These are phyloP conservation scores for Paspalum vaginatum DNA, from an alignment of 176 grass and related monocot genomes.

Conservation along the genomic window DNA sequence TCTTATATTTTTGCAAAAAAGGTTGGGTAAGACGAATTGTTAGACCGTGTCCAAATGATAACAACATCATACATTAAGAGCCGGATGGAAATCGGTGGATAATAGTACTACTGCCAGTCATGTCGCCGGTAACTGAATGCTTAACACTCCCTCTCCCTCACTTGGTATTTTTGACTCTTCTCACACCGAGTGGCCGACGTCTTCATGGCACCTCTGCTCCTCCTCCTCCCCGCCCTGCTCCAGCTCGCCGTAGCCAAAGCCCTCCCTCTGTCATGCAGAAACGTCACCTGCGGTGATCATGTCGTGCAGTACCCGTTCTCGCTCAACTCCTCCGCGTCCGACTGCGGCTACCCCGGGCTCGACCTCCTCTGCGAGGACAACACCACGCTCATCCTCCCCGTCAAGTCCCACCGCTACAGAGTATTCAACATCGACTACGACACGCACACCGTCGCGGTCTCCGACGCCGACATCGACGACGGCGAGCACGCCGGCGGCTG, in stretches of 20 bases:
- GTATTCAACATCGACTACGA: conserved; percentile 31
- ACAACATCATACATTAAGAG: too few relatives aligned
- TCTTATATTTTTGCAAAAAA: too few relatives aligned
- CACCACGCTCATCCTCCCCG: conserved; percentile 33
- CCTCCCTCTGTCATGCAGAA: neutral
- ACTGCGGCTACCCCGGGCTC: conserved; percentile 47
- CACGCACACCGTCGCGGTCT: conserved; percentile 25
- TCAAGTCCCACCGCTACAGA: conserved; percentile 37
- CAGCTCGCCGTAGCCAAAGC: neutral
- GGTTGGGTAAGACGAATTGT: too few relatives aligned
- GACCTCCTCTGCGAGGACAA: conserved; percentile 44
- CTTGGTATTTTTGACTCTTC: too few relatives aligned
- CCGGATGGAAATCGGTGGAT: too few relatives aligned
- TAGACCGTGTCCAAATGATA: too few relatives aligned
- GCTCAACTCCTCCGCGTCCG: neutral
- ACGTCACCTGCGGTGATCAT: neutral
- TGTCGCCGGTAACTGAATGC: too few relatives aligned
- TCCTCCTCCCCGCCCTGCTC: neutral
- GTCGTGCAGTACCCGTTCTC: conserved; percentile 57
- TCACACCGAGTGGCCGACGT: too few relatives aligned
- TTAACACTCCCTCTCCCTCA: too few relatives aligned
- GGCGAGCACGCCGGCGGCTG: neutral
- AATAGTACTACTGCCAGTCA: too few relatives aligned
- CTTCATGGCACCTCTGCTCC: too few relatives aligned
- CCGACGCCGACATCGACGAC: conserved; percentile 22